Percentiles rank a stretch among this genome's conserved stretches.
These are phyloP conservation scores for Brassica nigra DNA, from an alignment of 345 rosid species.

Conservation along the genomic window DNA sequence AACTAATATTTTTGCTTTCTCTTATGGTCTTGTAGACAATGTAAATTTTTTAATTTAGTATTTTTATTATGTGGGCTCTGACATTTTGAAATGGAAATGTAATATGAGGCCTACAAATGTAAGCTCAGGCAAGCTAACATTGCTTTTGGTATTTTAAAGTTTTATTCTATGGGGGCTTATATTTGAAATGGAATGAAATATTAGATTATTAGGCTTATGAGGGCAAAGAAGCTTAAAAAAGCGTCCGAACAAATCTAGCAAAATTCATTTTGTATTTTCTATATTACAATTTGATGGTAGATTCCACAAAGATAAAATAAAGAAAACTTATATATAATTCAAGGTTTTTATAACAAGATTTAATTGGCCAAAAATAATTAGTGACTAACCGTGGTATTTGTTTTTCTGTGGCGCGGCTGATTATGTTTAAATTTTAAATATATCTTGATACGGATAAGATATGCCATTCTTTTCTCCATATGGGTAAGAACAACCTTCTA, in stretches of 20 bases:
- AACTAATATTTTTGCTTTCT: background rate
- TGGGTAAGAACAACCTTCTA: conserved; percentile 19
- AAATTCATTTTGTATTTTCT: too few relatives aligned
- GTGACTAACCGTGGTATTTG: too few relatives aligned
- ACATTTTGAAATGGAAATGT: background rate
- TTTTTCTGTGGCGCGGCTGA: too few relatives aligned
- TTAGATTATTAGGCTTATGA: background rate
- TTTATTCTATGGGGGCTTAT: background rate
- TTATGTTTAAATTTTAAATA: background rate
- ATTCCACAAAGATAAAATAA: too few relatives aligned
- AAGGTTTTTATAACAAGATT: too few relatives aligned
- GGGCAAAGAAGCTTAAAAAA: too few relatives aligned
- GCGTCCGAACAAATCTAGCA: too few relatives aligned
- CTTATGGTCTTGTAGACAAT: background rate
- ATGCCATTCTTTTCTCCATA: conserved; percentile 7
- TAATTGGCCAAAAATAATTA: too few relatives aligned
- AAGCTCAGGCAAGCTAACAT: background rate
- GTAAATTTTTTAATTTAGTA: background rate
- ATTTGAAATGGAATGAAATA: background rate
- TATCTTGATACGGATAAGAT: background rate
- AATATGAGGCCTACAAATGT: background rate
- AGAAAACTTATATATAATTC: too few relatives aligned
- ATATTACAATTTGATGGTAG: too few relatives aligned
- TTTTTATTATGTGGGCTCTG: too few relatives aligned
- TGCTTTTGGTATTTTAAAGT: background rate